phyloP scores from a whole-genome alignment of 2,329 filamentous ascomycete genomes.

The Cladosporium velox region DNA sequence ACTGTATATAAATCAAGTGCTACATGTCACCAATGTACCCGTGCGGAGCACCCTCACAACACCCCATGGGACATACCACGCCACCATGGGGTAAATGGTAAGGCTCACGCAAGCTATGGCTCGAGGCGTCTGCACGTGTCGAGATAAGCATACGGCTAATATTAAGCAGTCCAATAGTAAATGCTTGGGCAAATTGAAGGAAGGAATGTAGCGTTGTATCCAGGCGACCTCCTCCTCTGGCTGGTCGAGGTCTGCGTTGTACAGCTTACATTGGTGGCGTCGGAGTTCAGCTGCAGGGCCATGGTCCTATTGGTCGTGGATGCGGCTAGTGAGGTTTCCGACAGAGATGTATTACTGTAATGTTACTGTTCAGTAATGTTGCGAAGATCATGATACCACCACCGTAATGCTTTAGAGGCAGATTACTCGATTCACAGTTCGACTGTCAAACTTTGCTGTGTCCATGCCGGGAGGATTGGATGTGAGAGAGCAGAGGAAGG shows the following conservation, averaged over 20 bases:
- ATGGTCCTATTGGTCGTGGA: not conserved
- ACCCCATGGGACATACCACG: constrained; percentile 3
- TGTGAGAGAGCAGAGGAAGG: not conserved
- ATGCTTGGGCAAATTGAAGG: constrained; percentile 11
- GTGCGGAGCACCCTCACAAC: not conserved
- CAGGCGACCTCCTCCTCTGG: not conserved
- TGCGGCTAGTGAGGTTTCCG: not conserved
- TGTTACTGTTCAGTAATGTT: not conserved
- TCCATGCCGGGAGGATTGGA: not conserved
- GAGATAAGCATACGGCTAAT: constrained; percentile 18
- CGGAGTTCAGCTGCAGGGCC: not conserved
- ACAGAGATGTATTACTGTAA: not conserved
- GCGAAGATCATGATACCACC: not conserved
- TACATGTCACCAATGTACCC: not conserved
- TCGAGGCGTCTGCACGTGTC: constrained; percentile 13
- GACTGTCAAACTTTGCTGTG: not conserved
- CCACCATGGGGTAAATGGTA: constrained; percentile 15
- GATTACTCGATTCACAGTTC: not conserved
- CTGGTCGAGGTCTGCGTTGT: not conserved
- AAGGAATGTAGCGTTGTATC: constrained; percentile 9
- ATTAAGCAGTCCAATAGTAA: constrained; percentile 11
- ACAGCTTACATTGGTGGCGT: constrained; percentile 4
- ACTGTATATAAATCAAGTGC: constrained; percentile 4
- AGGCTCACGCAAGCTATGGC: constrained; percentile 13
- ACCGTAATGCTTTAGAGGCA: not conserved